Base-by-base conservation (phyloP, 352 stramenopile species). In the Globisporangium polare region DNA sequence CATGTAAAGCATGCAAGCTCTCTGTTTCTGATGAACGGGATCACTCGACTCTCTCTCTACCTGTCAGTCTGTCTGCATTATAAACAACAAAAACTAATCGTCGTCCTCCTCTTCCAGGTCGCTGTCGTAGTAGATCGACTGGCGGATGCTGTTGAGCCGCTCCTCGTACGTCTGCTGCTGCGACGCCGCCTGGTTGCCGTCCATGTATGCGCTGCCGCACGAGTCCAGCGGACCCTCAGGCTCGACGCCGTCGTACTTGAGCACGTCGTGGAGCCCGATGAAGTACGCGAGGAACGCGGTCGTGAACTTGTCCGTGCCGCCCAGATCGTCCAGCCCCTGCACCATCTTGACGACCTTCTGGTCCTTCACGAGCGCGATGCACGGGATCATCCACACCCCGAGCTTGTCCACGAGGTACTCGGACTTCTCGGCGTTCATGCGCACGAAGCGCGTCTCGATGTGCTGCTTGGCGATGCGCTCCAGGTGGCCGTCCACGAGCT, bases 381-480 rank as follows among this genome's bases (percentile, higher is more conserved):
- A 98, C 33, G 97, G 97, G 67, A 99, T 98, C 74, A 98, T 95
- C 71, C 95, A 95, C 61, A 99, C 82, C 0, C 95, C 94, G 22
- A 99, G 70, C 58, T 97, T 97, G 53, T 99, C 84, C 43, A 98
- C 94, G n/a, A 99, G 76, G 70, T 97, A 99, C 67, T 97, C 94
- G 58, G 86, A 89, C 62, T 98, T 97, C 70, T 99, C 96, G 10
- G 97, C 96, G 72, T 99, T 96, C 60, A 99, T 96, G 65, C 95
- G 96, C 43, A 95, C 74, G 72, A 99, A 99, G 58, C 86, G 85
- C 29, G 97, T 98, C 75, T 99, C 97, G 7, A 98, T 56, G 78
- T 99, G 96, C 49, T 88, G 83, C 31, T 76, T 71, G 49, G 96
- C 94, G 18, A 99, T 74, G 20, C 94, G 86, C 47, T 73, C 66